These are phyloP conservation scores for Fraxinus greggii DNA, from an alignment of 305 asterid species.

Conservation along the genomic window DNA sequence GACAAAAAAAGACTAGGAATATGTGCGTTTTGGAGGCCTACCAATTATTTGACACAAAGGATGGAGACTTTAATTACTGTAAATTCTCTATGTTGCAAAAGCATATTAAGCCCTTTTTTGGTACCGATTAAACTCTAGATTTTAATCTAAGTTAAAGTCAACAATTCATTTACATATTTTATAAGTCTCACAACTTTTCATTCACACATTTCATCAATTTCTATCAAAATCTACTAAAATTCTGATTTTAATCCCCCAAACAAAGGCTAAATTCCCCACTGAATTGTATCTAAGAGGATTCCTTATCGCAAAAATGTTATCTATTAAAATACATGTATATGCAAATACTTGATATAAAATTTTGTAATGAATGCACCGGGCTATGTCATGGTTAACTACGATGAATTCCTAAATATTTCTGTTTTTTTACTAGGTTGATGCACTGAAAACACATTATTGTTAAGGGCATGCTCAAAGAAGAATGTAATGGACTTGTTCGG, in stretches of 20 bases:
- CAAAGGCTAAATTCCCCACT: not conserved
- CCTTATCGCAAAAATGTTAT: not conserved
- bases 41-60: not conserved
- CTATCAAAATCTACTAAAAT: not conserved
- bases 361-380: not conserved
- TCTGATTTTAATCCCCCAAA: not conserved
- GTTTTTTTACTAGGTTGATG: not conserved
- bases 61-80: not conserved
- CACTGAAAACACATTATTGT: not conserved
- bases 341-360: not conserved
- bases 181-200: not conserved
- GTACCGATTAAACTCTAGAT: not conserved
- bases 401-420: not conserved
- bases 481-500: too few relatives aligned
- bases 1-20: not conserved
- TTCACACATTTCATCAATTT: not conserved
- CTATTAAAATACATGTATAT: not conserved
- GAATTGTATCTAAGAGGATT: not conserved
- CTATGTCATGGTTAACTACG: not conserved
- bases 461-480: not conserved
- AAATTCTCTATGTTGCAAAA: not conserved
- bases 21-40: not conserved
- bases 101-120: not conserved
- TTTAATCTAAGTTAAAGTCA: too few relatives aligned
- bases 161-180: not conserved